Evolutionary conservation across 805 yeast species (phyloP).

Genomic region (Tetrapisispora arboricola): DNA sequence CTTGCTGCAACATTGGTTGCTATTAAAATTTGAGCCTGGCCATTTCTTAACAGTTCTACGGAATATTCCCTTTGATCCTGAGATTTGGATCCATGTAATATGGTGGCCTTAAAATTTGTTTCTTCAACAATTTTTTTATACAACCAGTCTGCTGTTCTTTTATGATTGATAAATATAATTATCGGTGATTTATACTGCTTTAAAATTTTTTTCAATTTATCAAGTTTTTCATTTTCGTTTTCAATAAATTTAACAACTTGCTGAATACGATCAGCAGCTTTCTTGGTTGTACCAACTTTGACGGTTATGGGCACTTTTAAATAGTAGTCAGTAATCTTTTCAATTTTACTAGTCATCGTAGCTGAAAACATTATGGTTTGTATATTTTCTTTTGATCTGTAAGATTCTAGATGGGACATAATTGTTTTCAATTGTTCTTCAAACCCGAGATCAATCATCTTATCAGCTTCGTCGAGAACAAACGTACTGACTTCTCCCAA

Average conservation of each 20-base stretch:
- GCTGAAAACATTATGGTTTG: slow-evolving; percentile 92
- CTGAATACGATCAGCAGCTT: slow-evolving; percentile 44
- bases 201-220: slow-evolving; percentile 16
- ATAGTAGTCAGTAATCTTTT: slow-evolving; percentile 53
- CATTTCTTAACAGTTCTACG: slow-evolving; percentile 45
- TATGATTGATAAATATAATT: slow-evolving; percentile 74
- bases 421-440: slow-evolving; percentile 66
- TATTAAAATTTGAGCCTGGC: slow-evolving; percentile 51
- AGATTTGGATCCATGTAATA: slow-evolving; percentile 77
- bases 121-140: slow-evolving; percentile 38
- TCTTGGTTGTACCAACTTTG: slow-evolving; percentile 57
- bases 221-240: slow-evolving; percentile 37
- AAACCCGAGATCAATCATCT: slow-evolving; percentile 93
- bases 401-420: slow-evolving; percentile 38
- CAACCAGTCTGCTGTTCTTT: slow-evolving; percentile 59
- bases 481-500: slow-evolving; percentile 54
- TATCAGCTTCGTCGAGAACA: slow-evolving; percentile 88
- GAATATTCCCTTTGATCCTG: slow-evolving; percentile 84
- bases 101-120: slow-evolving; percentile 40
- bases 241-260: slow-evolving; percentile 54
- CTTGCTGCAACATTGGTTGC: slow-evolving; percentile 96
- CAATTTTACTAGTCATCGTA: slow-evolving; percentile 72
- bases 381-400: slow-evolving; percentile 21
- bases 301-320: slow-evolving; percentile 52
- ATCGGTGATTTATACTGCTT: slow-evolving; percentile 41